Conservation (phyloP, 352 stramenopile genomes). For the Phytophthora rubi region DNA sequence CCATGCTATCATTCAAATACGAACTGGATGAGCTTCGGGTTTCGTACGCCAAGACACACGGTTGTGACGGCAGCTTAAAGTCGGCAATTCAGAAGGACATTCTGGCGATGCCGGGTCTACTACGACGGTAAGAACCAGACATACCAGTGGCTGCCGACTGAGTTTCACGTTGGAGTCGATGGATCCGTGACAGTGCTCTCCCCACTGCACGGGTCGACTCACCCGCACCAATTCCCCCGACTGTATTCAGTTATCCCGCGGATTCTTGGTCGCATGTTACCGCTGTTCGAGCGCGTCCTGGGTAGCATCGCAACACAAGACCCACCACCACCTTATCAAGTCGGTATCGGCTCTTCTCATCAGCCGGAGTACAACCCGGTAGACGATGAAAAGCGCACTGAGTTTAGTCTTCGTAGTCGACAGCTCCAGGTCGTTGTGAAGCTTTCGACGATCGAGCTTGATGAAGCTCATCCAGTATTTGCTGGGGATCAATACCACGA, state of each 20-base stretch:
- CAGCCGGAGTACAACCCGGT: neutral
- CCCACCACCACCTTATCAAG: slow-evolving; percentile 2
- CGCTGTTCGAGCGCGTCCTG: slow-evolving; percentile 23
- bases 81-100: slow-evolving; percentile 2
- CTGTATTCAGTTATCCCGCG: slow-evolving; percentile 8
- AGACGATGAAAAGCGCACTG: neutral
- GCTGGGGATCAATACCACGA: neutral
- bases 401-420: slow-evolving; percentile 6
- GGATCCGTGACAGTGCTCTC: slow-evolving; percentile 6
- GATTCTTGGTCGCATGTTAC: slow-evolving; percentile 1
- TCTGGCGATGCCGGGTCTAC: slow-evolving; percentile 15
- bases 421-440: slow-evolving; percentile 22
- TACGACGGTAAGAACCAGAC: neutral
- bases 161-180: slow-evolving; percentile 18
- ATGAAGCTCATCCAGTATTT: slow-evolving; percentile 11
- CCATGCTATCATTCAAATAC: neutral
- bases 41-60: neutral
- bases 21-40: slow-evolving; percentile 14
- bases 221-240: slow-evolving; percentile 14
- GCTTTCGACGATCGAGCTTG: slow-evolving; percentile 14
- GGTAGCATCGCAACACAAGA: slow-evolving; percentile 10
- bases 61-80: neutral
- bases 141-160: slow-evolving; percentile 27
- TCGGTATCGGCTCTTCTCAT: slow-evolving; percentile 15
- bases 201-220: slow-evolving; percentile 20